Evolutionary conservation across 257 asterid genomes (phyloP), one percentile per base, ranked within the genome.

Genomic region (Solanum commersonii): DNA sequence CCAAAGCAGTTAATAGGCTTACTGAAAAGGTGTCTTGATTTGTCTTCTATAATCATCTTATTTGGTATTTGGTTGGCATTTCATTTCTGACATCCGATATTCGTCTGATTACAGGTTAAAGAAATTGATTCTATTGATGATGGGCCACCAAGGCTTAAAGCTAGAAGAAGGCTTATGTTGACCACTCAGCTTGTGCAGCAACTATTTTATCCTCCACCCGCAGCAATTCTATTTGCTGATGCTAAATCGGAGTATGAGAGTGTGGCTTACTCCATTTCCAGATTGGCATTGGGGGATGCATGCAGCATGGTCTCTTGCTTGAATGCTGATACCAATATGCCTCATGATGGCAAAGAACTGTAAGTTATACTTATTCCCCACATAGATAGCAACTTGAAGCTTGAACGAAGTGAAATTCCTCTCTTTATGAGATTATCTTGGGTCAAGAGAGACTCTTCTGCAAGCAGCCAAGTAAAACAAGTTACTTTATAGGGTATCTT

Each of bases 181-280:
- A 90, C 98, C 56, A 92, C 96, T 37, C 98, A 93, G 86, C 99
- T 96, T 88, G 94, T 94, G 97, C 98, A 96, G 93, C 97, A 95
- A 87, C 88, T 96, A 77, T 74, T 96, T 93, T 88, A 84, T 85
- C 95, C 97, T 88, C 93, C 96, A 25, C 94, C 94, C 29, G 90
- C 91, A 70, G 89, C 89, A 81, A 85, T 96, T 89, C 94, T 94
- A 71, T 94, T 94, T 65, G 87, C 90, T 40, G 95, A 94, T 92
- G 91, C 96, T 84, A 88, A 79, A 65, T 87, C 92, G 31, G 88
- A 83, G 60, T 89, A 84, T 91, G 96, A 90, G 89, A 87, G 88
- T 90, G 92, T 92, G 89, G 90, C 90, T 59, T 96, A 95, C 89
- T 88, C 90, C 85, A 90, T 91, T 46, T 91, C 95, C 49, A 92